A percentile compares a stretch with the other conserved stretches of the same genome.
phyloP scores from a whole-genome alignment of 768 basidiomycete genomes.

The Macrocybe gigantea region DNA sequence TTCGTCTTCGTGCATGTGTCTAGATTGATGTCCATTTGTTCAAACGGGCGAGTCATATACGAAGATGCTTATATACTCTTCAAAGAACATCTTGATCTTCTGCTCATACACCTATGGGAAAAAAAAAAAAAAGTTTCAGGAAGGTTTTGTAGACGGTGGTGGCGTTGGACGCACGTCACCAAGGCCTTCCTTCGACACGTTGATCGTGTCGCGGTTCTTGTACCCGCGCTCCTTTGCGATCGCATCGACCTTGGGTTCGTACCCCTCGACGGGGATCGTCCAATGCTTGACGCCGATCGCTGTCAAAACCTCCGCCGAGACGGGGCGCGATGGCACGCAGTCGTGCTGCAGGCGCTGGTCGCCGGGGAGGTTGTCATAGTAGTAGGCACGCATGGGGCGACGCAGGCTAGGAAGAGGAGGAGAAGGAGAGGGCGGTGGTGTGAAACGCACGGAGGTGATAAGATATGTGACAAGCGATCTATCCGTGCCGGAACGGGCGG shows the following conservation, averaged over 20 bases:
- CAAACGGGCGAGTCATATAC: too few species aligned
- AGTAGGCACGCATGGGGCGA: constrained; percentile 62
- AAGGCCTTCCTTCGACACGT: constrained; percentile 70
- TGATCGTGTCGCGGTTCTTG: constrained; percentile 80
- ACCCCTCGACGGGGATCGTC: constrained; percentile 57
- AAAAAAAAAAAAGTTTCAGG: not conserved
- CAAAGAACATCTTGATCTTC: constrained; percentile 79
- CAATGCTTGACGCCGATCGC: constrained; percentile 62
- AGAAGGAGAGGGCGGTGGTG: too few species aligned
- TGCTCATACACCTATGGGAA: constrained; percentile 53
- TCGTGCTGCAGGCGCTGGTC: constrained; percentile 84
- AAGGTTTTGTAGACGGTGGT: not conserved
- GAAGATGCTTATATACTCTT: constrained; percentile 45
- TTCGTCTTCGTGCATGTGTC: constrained; percentile 94
- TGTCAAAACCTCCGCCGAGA: constrained; percentile 42
- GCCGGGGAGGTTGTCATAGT: constrained; percentile 66
- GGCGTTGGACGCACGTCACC: constrained; percentile 51
- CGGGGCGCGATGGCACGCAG: constrained; percentile 50
- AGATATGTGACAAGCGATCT: too few species aligned
- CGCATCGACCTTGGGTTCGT: constrained; percentile 50
- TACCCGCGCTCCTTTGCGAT: constrained; percentile 68
- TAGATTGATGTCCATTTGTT: constrained; percentile 16
- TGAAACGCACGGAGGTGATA: too few species aligned
- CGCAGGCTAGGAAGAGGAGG: not conserved
- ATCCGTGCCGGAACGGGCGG: too few species aligned